Base-by-base conservation (phyloP, 805 yeast species). In the Candida rishiriensis region DNA sequence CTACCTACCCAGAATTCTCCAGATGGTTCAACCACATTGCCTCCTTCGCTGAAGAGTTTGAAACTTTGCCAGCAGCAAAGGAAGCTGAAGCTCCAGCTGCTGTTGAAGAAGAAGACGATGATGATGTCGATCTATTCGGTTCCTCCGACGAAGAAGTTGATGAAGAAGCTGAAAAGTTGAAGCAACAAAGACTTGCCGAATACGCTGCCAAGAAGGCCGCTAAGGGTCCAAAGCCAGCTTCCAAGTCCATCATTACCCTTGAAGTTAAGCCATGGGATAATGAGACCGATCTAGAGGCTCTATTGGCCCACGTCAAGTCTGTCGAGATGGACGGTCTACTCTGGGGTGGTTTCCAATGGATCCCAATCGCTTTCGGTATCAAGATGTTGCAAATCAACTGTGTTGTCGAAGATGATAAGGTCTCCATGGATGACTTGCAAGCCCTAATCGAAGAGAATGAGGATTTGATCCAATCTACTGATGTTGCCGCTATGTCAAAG, bases 241-340 rank as follows among this genome's bases (percentile, higher is more conserved):
- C 99, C 68, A 93, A 93, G 81, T 88, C 97, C 51, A 76, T 89
- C 59, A 96, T 93, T 66, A 91, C 99, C 65, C 68, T 93, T 63
- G 99, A 93, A 63, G 95, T 93, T 63, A 93, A 93, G 84, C 98
- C 97, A 76, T 93, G 99, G 99, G 99, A 93, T 74, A 99, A 93
- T 67, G 98, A 93, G 81, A 93, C 99, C 61, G 84, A 91, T 69
- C 79, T 93, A 69, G 95, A 93, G 53, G 84, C 83, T 72, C 68
- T 93, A 75, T 72, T 88, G 60, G 90, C 85, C 53, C 80, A 81
- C 73, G 97, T 89, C 66, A 90, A 88, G 81, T 66, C 78, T 60
- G 72, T 91, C 61, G 87, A 81, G 69, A 72, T 71, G 75, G 99
- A 93, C 38, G 99, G 99, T 83, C 83, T 93, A 68, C 73, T 72